phyloP scores from a whole-genome alignment of 139 green algal genomes.

The Chara braunii region DNA sequence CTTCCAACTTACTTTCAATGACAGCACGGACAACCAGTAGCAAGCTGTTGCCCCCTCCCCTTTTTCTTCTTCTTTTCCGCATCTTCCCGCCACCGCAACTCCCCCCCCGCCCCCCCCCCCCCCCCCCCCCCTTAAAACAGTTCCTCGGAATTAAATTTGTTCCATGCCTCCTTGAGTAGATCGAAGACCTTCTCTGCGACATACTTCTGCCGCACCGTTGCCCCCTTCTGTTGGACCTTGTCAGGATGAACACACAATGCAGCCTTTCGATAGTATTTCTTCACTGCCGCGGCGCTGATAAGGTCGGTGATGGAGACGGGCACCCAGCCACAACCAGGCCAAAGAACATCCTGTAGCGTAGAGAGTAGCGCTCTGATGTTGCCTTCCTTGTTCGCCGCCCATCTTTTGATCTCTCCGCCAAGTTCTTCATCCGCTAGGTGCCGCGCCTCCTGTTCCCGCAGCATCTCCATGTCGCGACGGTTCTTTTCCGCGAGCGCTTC shows the following conservation, averaged over 20 bases:
- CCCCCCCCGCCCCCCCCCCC: conserved; percentile 7
- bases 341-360: conserved; percentile 36
- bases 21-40: too few relatives aligned
- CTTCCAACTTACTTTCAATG: too few relatives aligned
- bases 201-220: conserved; percentile 46
- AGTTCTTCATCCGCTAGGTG: conserved; percentile 23
- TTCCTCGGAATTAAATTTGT: conserved; percentile 38
- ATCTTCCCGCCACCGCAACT: too few relatives aligned
- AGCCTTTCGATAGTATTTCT: conserved; percentile 45
- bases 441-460: conserved; percentile 8
- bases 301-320: conserved; percentile 28
- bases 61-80: too few relatives aligned
- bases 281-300: conserved; percentile 34
- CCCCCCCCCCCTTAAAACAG: conserved; percentile 16
- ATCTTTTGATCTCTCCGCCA: conserved; percentile 30
- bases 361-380: conserved; percentile 32
- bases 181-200: conserved; percentile 46
- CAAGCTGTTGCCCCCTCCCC: too few relatives aligned
- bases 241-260: conserved; percentile 42
- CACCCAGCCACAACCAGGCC: conserved; percentile 35
- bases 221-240: conserved; percentile 48
- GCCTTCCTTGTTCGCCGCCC: conserved; percentile 37
- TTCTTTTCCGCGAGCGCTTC: conserved; percentile 30
- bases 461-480: conserved; percentile 8
- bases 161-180: conserved; percentile 42